These are phyloP conservation scores for Colletotrichum melonis DNA, from an alignment of 2,329 filamentous ascomycete genomes.

Conservation along the genomic window DNA sequence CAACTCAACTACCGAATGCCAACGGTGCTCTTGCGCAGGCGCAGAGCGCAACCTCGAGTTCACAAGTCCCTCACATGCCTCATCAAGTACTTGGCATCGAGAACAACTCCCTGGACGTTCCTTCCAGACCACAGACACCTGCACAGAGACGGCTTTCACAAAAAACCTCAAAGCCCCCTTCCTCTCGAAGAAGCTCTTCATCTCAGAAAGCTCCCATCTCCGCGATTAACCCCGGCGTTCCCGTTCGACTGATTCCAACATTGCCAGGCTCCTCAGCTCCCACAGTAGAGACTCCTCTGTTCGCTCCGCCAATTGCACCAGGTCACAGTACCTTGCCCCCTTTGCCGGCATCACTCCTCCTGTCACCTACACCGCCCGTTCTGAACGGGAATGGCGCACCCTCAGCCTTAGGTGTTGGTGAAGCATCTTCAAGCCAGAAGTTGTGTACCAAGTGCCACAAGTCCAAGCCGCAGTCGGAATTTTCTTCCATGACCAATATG, in stretches of 20 bases:
- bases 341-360: neutral
- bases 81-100: neutral
- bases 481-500: neutral
- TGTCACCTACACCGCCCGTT: neutral
- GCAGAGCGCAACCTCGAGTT: neutral
- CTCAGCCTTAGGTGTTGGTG: neutral
- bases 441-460: constrained; percentile 13
- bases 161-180: neutral
- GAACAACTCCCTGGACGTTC: neutral
- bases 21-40: neutral
- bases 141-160: neutral
- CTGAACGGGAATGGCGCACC: neutral
- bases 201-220: neutral
- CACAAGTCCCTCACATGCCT: neutral
- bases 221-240: neutral
- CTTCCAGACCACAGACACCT: neutral
- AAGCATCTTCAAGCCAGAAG: neutral
- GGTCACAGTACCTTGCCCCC: neutral
- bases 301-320: no score
- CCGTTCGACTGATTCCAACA: neutral
- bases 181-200: neutral
- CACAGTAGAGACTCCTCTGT: neutral
- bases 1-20: neutral
- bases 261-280: neutral
- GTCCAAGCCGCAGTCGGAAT: neutral